phyloP scores from a whole-genome alignment of 176 grass and related monocot genomes.

The Cocos nucifera region DNA sequence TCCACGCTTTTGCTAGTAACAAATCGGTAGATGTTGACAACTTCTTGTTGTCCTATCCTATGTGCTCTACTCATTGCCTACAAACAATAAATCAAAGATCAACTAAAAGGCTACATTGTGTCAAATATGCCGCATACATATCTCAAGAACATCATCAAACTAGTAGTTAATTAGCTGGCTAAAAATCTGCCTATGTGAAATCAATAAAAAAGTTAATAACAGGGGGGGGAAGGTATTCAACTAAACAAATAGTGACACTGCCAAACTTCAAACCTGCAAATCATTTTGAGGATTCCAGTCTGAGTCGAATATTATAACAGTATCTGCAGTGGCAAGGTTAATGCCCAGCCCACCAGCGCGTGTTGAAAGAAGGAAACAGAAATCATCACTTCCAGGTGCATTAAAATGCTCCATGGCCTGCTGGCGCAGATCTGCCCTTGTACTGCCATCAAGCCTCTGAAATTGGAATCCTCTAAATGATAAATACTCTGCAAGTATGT shows the following conservation, averaged over 20 bases:
- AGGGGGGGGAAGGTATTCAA: not conserved
- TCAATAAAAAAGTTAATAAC: too few species aligned
- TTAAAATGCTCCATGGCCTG: slow-evolving; percentile 99
- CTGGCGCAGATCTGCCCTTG: slow-evolving; percentile 90
- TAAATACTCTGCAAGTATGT: slow-evolving; percentile 96
- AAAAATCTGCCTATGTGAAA: too few species aligned
- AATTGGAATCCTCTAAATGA: slow-evolving; percentile 91
- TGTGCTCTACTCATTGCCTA: slow-evolving; percentile 99
- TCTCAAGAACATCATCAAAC: too few species aligned
- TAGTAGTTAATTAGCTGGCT: too few species aligned
- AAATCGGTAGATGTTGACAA: slow-evolving; percentile 96
- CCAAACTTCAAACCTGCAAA: slow-evolving; percentile 49
- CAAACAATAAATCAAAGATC: too few species aligned
- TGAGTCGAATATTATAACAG: slow-evolving; percentile 97
- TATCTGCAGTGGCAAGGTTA: slow-evolving; percentile 99
- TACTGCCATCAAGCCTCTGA: slow-evolving; percentile 99
- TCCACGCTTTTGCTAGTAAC: slow-evolving; percentile 98
- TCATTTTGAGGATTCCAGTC: slow-evolving; percentile 99
- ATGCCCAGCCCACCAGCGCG: slow-evolving; percentile 97
- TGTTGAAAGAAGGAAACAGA: slow-evolving; percentile 96
- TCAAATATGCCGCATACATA: too few species aligned
- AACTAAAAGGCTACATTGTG: too few species aligned
- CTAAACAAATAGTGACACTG: not conserved
- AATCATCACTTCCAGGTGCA: slow-evolving; percentile 96
- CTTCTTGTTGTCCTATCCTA: slow-evolving; percentile 97